Percentiles rank a stretch among this genome's conserved stretches.
These are phyloP conservation scores for Tagetes erecta DNA, from an alignment of 129 eudicot genomes.

Conservation along the genomic window DNA sequence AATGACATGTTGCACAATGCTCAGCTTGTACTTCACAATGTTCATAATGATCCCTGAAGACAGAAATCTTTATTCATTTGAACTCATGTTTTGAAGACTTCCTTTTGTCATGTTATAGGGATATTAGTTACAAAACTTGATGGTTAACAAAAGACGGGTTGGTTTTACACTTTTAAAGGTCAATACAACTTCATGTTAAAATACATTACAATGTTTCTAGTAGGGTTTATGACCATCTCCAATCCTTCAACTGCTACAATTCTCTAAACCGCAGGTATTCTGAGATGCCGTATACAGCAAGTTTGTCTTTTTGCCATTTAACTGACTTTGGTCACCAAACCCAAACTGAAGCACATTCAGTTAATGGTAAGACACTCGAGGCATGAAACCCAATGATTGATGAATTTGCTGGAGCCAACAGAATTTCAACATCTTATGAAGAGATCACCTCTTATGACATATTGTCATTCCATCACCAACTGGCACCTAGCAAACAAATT, in stretches of 20 bases:
- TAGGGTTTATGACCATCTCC: slow-evolving; percentile 9
- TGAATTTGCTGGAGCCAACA: slow-evolving; percentile 6
- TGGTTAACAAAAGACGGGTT: slow-evolving; percentile 11
- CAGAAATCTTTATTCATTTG: slow-evolving; percentile 16
- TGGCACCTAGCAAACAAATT: slow-evolving; percentile 58
- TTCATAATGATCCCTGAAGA: slow-evolving; percentile 54
- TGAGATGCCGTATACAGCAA: slow-evolving; percentile 3
- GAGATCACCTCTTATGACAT: slow-evolving; percentile 63
- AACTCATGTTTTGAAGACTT: not conserved
- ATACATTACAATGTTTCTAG: slow-evolving; percentile 13
- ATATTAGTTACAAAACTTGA: not conserved
- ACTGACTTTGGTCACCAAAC: slow-evolving; percentile 12
- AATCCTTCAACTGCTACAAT: not conserved
- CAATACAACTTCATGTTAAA: slow-evolving; percentile 24
- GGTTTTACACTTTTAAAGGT: slow-evolving; percentile 5
- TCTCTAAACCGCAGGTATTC: slow-evolving; percentile 10
- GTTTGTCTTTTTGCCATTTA: slow-evolving; percentile 2
- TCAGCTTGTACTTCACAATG: slow-evolving; percentile 59
- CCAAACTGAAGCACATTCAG: slow-evolving; percentile 11
- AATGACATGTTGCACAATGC: slow-evolving; percentile 66
- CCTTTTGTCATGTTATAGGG: not conserved
- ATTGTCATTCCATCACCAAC: slow-evolving; percentile 98
- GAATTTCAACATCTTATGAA: slow-evolving; percentile 2
- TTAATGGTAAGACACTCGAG: not conserved
- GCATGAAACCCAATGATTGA: slow-evolving; percentile 17